Conservation (phyloP, 2,329 filamentous ascomycete species). For the Colletotrichum sansevieriae region DNA sequence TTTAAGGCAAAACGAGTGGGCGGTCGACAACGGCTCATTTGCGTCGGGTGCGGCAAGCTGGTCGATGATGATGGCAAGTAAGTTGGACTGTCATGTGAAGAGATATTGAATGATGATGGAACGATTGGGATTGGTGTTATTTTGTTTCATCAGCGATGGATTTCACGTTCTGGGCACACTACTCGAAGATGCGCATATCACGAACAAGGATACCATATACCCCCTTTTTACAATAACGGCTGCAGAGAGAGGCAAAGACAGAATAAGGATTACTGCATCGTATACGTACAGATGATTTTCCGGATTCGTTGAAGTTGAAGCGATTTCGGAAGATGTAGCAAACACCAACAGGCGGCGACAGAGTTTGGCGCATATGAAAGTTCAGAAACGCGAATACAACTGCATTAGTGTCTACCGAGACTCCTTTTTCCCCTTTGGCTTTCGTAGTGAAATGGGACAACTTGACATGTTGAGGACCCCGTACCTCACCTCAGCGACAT, state of each 20-base stretch:
- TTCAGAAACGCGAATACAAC: background rate
- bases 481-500: constrained; percentile 39
- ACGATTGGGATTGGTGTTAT: constrained; percentile 7
- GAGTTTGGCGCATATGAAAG: constrained; percentile 3
- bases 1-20: constrained; percentile 72
- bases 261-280: background rate
- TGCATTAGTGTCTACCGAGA: constrained; percentile 29
- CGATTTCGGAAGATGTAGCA: background rate
- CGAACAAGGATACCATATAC: constrained; percentile 38
- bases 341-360: background rate
- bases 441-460: constrained; percentile 4
- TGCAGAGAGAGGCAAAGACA: background rate
- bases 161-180: constrained; percentile 26
- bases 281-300: background rate
- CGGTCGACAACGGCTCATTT: constrained; percentile 70
- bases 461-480: background rate
- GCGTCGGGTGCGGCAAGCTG: constrained; percentile 64
- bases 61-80: constrained; percentile 41
- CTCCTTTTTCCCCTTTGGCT: constrained; percentile 1
- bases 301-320: background rate
- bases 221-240: constrained; percentile 23
- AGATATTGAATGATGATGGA: background rate
- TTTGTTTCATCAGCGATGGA: constrained; percentile 27
- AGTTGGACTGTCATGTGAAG: background rate
- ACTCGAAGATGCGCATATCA: constrained; percentile 32